Evolutionary conservation across 1,284 basidiomycete genomes (phyloP), one percentile per base, ranked within the genome.

Genomic region (Takashimella koratensis): DNA sequence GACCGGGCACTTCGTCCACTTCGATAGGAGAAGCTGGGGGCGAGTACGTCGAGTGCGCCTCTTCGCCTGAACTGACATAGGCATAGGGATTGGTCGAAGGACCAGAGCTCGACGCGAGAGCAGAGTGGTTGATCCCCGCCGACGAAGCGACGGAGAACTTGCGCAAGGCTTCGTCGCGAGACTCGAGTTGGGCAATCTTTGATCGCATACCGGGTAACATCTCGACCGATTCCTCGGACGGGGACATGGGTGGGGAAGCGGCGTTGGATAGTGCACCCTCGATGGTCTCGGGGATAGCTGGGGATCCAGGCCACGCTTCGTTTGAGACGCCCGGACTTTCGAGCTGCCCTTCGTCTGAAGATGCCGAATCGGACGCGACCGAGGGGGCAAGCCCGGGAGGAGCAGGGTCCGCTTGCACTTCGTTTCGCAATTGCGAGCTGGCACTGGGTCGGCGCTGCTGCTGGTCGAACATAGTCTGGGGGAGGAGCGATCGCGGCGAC

Each of bases 121-220:
- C 30, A 36, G 30, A 8, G 8, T 36, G 30, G 16, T 36, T 36
- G 30, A 36, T 36, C 8, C 30, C 30, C 1, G 58, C 58, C 6
- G 60, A 61, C 4, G 62, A 61, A 1, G 58, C 59, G n/a, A 71
- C 66, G 20, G 66, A 65, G 49, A 74, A 70, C 43, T 67, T 67
- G 19, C 69, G 56, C 36, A 73, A 53, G 0, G 71, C 68, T 47
- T 71, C 65, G 24, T 71, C 62, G 8, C 73, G 58, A 19, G 60
- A 60, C 50, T 76, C 68, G 25, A 76, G 56, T 51, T 70, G 67
- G 6, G 59, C 64, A 19, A 75, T 68, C 52, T 71, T 72, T 36
- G 30, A 36, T 36, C 30, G 8, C 30, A 36, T 36, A 8, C 30
- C 30, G 8, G 30, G 30, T 36, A 36, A 36, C 16, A 36, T 36